phyloP scores from a whole-genome alignment of 78 protist genomes.

The Guillardia theta region DNA sequence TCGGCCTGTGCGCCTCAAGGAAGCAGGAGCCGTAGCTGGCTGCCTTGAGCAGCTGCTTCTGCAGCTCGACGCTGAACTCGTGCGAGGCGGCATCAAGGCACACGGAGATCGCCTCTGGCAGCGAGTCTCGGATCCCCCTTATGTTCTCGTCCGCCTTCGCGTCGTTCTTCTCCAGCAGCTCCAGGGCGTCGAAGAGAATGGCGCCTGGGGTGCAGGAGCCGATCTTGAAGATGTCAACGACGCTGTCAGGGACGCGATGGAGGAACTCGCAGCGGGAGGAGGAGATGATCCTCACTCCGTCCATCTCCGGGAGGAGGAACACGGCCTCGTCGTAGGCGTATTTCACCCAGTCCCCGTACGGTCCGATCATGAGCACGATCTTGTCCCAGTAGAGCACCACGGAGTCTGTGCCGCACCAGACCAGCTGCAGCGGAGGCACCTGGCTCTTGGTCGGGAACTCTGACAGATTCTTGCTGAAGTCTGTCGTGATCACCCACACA shows the following conservation, averaged over 20 bases:
- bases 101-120: constrained; percentile 67
- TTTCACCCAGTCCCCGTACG: constrained; percentile 55
- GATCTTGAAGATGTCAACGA: constrained; percentile 1
- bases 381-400: constrained; percentile 60
- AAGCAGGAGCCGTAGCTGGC: constrained; percentile 39
- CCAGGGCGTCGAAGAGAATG: constrained; percentile 73
- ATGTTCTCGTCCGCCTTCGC: constrained; percentile 77
- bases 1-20: background rate
- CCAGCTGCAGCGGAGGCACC: constrained; percentile 44
- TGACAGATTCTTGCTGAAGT: constrained; percentile 23
- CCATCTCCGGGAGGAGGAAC: constrained; percentile 71
- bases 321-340: constrained; percentile 51
- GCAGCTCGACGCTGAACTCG: constrained; percentile 58
- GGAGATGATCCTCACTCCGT: constrained; percentile 80
- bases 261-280: constrained; percentile 65
- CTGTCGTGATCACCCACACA: constrained; percentile 40
- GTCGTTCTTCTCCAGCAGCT: constrained; percentile 58
- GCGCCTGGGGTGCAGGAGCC: constrained; percentile 73
- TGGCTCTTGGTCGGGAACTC: constrained; percentile 47
- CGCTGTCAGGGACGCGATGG: constrained; percentile 68
- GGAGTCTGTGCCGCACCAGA: constrained; percentile 66
- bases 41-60: constrained; percentile 52
- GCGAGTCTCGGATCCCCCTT: constrained; percentile 43
- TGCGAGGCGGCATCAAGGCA: constrained; percentile 83
- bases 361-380: constrained; percentile 70